These are phyloP conservation scores for Epichloe scottii DNA, from an alignment of 2,329 filamentous ascomycete species.

Conservation along the genomic window DNA sequence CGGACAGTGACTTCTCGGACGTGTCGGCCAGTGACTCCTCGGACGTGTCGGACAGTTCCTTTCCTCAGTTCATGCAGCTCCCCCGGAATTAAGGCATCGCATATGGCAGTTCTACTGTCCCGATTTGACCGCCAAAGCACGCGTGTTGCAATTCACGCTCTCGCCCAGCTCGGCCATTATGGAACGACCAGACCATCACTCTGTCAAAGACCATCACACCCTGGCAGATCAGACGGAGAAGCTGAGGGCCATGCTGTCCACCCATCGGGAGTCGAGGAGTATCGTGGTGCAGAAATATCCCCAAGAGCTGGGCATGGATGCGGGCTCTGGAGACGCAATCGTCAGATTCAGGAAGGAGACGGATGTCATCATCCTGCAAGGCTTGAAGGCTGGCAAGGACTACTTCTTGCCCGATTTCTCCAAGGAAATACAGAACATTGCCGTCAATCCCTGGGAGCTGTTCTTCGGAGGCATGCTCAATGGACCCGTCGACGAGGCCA, in stretches of 20 bases:
- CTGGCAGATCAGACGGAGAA: slow-evolving; percentile 17
- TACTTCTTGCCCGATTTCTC: slow-evolving; percentile 16
- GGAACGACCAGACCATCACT: slow-evolving; percentile 6
- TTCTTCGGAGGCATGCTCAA: neutral
- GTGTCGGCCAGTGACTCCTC: neutral
- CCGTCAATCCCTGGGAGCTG: slow-evolving; percentile 9
- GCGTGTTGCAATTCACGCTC: slow-evolving; percentile 10
- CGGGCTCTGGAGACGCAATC: slow-evolving; percentile 11
- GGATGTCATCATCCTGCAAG: slow-evolving; percentile 19
- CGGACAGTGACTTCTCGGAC: too few relatives aligned
- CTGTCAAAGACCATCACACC: slow-evolving; percentile 11
- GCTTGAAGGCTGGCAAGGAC: neutral
- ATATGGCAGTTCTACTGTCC: slow-evolving; percentile 23
- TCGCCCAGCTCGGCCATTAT: neutral
- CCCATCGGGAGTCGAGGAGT: slow-evolving; percentile 23
- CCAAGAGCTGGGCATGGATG: slow-evolving; percentile 18
- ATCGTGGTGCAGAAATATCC: slow-evolving; percentile 20
- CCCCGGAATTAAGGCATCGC: slow-evolving; percentile 22
- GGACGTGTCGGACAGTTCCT: slow-evolving; percentile 3
- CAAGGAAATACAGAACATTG: slow-evolving; percentile 18
- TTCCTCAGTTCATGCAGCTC: slow-evolving; percentile 16
- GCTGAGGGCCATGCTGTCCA: slow-evolving; percentile 19
- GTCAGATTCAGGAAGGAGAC: slow-evolving; percentile 18
- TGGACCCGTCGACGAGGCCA: slow-evolving; percentile 1
- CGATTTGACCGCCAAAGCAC: slow-evolving; percentile 13